Conservation (phyloP, 2,329 filamentous ascomycete genomes). For the Arthrobotrys iridis region DNA sequence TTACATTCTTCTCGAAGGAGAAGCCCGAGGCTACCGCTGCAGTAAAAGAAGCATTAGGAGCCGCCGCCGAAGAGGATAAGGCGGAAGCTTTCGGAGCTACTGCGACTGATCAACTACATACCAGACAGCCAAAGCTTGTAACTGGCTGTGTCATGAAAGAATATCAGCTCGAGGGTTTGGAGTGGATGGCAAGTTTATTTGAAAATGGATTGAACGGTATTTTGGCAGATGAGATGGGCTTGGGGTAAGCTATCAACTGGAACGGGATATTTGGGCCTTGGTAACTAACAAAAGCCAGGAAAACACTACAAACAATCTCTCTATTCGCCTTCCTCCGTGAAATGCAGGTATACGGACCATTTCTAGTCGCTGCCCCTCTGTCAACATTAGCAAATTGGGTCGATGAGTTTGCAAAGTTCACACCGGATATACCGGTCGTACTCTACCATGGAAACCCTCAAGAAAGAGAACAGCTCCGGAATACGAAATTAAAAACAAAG, state of each 20-base stretch:
- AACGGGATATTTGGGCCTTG: slow-evolving; percentile 17
- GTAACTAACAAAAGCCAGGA: slow-evolving; percentile 63
- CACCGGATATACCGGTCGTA: slow-evolving; percentile 84
- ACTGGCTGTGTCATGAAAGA: slow-evolving; percentile 89
- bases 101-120: slow-evolving; percentile 72
- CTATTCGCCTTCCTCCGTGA: slow-evolving; percentile 88
- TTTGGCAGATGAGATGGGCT: slow-evolving; percentile 91
- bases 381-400: slow-evolving; percentile 97
- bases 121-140: slow-evolving; percentile 84
- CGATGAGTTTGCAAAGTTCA: slow-evolving; percentile 75
- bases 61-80: slow-evolving; percentile 66
- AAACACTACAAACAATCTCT: slow-evolving; percentile 90
- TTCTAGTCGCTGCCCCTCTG: slow-evolving; percentile 87
- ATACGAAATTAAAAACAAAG: slow-evolving; percentile 64
- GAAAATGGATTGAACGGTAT: slow-evolving; percentile 94
- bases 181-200: slow-evolving; percentile 85
- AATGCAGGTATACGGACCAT: slow-evolving; percentile 86
- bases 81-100: slow-evolving; percentile 65
- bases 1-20: slow-evolving; percentile 71
- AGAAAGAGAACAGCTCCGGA: slow-evolving; percentile 78
- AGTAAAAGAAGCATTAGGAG: slow-evolving; percentile 69
- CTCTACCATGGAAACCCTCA: slow-evolving; percentile 88
- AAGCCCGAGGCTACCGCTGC: slow-evolving; percentile 67
- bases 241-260: slow-evolving; percentile 63
- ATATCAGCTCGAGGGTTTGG: slow-evolving; percentile 92